Evolutionary conservation across 495 filamentous ascomycete species (phyloP).

Genomic region (Hypomontagnella monticulosa): DNA sequence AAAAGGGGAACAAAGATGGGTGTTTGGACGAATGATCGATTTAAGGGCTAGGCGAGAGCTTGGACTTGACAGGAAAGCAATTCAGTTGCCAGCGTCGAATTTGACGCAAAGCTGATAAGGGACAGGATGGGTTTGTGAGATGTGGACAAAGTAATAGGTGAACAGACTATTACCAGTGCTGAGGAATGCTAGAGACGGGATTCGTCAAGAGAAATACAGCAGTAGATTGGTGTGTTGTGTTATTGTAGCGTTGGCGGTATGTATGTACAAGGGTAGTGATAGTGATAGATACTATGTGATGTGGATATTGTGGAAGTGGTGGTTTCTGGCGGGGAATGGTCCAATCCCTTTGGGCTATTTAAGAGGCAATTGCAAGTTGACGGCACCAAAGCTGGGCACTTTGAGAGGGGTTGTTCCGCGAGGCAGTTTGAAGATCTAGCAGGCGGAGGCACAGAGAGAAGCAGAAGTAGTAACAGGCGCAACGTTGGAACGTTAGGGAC

Average conservation of each 20-base stretch:
- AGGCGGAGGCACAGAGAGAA: slow-evolving; percentile 23
- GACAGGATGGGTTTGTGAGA: slow-evolving; percentile 39
- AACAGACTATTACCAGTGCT: slow-evolving; percentile 14
- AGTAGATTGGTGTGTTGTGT: slow-evolving; percentile 5
- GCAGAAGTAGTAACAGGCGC: not conserved
- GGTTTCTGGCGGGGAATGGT: too few species aligned
- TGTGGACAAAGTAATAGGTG: not conserved
- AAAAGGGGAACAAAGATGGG: slow-evolving; percentile 18
- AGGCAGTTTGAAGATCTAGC: not conserved
- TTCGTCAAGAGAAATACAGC: slow-evolving; percentile 25
- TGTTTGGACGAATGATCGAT: not conserved
- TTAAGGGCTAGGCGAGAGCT: slow-evolving; percentile 10
- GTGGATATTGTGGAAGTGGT: too few species aligned
- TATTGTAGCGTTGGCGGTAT: slow-evolving; percentile 7
- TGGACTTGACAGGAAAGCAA: slow-evolving; percentile 23
- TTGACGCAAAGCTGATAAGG: slow-evolving; percentile 34
- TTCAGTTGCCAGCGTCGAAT: slow-evolving; percentile 25
- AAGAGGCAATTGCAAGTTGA: too few species aligned
- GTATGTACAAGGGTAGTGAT: slow-evolving; percentile 21
- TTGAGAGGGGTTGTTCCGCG: too few species aligned
- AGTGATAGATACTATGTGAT: slow-evolving; percentile 1
- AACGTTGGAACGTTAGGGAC: slow-evolving; percentile 15
- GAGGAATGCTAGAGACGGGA: slow-evolving; percentile 37
- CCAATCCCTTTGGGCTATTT: too few species aligned
- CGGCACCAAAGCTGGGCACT: too few species aligned